A percentile compares a stretch with the other conserved stretches of the same genome.
Conservation (phyloP, 1,139 yeast genomes). For the Sugiyamaella japonica region DNA sequence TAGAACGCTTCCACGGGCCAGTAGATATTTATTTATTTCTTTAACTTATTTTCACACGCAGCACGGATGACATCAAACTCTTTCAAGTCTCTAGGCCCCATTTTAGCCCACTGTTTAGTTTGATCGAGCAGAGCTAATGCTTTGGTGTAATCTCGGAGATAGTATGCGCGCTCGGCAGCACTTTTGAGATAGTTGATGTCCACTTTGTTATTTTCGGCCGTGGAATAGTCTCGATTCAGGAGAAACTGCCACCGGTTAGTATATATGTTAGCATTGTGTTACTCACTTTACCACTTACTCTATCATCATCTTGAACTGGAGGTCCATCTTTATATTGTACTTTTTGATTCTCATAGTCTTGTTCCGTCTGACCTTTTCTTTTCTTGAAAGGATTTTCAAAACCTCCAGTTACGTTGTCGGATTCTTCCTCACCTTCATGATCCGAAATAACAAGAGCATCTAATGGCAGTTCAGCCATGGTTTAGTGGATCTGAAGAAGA, state of each 20-base stretch:
- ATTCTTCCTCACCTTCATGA: neutral
- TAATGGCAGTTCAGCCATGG: slow-evolving; percentile 1
- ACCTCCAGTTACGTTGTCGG: neutral
- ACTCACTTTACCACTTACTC: slow-evolving; percentile 3
- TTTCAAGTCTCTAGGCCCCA: slow-evolving; percentile 23
- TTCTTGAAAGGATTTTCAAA: slow-evolving; percentile 11
- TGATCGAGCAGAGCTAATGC: slow-evolving; percentile 33
- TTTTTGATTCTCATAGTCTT: slow-evolving; percentile 35
- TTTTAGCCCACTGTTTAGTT: slow-evolving; percentile 24
- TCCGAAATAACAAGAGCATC: neutral
- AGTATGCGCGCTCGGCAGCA: slow-evolving; percentile 42
- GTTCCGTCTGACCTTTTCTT: slow-evolving; percentile 40
- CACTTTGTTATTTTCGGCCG: slow-evolving; percentile 26
- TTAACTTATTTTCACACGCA: slow-evolving; percentile 19
- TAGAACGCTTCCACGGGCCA: neutral
- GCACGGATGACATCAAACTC: slow-evolving; percentile 28
- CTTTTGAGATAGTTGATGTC: slow-evolving; percentile 36
- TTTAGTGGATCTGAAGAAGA: neutral
- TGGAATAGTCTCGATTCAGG: slow-evolving; percentile 23
- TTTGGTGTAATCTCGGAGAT: slow-evolving; percentile 31
- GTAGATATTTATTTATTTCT: neutral
- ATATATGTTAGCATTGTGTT: too few relatives aligned
- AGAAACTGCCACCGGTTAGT: slow-evolving; percentile 24
- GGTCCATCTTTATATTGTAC: slow-evolving; percentile 33
- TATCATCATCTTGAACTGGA: slow-evolving; percentile 34